Base-by-base conservation (phyloP, 2,329 filamentous ascomycete genomes). In the Dactylella cylindrospora region DNA sequence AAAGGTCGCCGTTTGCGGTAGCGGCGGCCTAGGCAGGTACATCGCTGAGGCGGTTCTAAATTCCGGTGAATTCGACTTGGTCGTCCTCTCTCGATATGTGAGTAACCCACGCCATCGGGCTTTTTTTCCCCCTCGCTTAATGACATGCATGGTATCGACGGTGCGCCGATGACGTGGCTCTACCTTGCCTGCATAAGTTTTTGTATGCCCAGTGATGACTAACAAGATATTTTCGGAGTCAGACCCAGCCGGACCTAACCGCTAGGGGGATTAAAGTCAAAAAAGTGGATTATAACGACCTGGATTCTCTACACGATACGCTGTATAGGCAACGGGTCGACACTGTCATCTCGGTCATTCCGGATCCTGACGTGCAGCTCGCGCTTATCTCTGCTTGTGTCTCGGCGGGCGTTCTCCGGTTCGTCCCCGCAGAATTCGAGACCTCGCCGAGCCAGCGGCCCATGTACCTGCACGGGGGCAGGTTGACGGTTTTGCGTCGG, bases 351-450 rank as follows among this genome's bases (percentile, higher is more conserved):
- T 64, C 59, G 26, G 52, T 62, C 39, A 64, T 57, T 10, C 59
- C 59, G 28, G 59, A 57, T 44, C 45, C 50, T 17, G 50, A 49
- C 13, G 41, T 39, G 12, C 67, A 68, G 28, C 65, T 68, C 26
- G 41, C 55, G 10, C 57, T 68, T 29, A 68, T 68, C 32, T 57
- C 68, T 22, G 64, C 67, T 22, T 68, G 67, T 41, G 51, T 68
- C 32, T 51, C 55, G 13, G 60, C 65, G 2, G 32, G 61, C 17
- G 67, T 68, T 10, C 44, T 31, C 10, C 60, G 67, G 32, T 68
- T 68, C 20, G 66, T 64, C 12, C 67, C 67, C 4, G 64, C 67
- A 20, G 67, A 68, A 45, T 68, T 68, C 33, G 67, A 68, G 22
- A 65, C 55, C 8, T 60, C 60, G 3, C 66, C 64, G 12, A 59